Evolutionary conservation across 495 filamentous ascomycete species (phyloP).

Genomic region (Chaetomium cochliodes): DNA sequence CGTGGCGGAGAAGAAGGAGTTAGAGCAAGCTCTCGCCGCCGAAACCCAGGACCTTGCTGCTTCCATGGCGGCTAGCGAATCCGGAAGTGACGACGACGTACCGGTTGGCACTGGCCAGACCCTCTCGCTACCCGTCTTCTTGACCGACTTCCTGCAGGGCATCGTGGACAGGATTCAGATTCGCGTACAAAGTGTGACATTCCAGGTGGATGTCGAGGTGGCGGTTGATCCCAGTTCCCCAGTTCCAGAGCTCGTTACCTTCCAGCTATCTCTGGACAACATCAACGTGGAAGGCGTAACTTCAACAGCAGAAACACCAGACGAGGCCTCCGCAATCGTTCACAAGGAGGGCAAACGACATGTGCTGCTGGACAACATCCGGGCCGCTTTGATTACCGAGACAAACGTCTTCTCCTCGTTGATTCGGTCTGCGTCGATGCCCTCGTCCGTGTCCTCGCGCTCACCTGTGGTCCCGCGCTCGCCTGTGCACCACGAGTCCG

Average conservation of each 20-base stretch:
- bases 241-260: conserved; percentile 55
- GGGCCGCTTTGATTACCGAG: conserved; percentile 67
- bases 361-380: conserved; percentile 61
- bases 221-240: conserved; percentile 58
- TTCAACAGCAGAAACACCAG: conserved; percentile 30
- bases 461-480: conserved; percentile 58
- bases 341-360: conserved; percentile 63
- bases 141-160: conserved; percentile 79
- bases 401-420: conserved; percentile 69
- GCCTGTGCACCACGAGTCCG: conserved; percentile 30
- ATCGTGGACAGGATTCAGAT: conserved; percentile 77
- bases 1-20: conserved; percentile 65
- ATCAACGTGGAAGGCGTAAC: conserved; percentile 68
- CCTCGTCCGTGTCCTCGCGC: conserved; percentile 57
- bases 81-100: conserved; percentile 64
- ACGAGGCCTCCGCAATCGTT: conserved; percentile 32
- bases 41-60: conserved; percentile 64
- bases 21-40: conserved; percentile 71
- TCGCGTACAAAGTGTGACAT: conserved; percentile 56
- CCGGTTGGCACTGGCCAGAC: conserved; percentile 69
- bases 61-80: conserved; percentile 53
- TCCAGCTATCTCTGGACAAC: conserved; percentile 63
- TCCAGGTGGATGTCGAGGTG: conserved; percentile 62
- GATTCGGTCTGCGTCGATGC: conserved; percentile 57
- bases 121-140: conserved; percentile 73